These are phyloP conservation scores for Gnaphalium uliginosum DNA, from an alignment of 129 eudicot species.

Conservation along the genomic window DNA sequence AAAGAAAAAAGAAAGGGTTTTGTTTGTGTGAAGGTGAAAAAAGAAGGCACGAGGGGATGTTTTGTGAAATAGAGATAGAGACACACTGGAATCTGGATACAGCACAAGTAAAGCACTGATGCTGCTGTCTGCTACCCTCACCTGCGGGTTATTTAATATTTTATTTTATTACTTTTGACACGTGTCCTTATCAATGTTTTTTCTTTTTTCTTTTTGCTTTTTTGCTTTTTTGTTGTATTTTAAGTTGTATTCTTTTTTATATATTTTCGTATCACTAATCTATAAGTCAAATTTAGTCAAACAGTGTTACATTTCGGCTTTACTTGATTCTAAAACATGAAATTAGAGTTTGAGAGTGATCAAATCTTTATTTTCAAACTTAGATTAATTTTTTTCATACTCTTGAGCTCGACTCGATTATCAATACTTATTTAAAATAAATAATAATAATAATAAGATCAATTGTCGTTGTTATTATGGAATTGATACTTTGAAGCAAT, in stretches of 20 bases:
- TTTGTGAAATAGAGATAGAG: slow-evolving; percentile 30
- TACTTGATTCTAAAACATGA: neutral
- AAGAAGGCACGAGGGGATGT: slow-evolving; percentile 36
- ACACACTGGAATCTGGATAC: slow-evolving; percentile 28
- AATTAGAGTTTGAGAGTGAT: neutral
- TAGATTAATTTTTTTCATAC: neutral
- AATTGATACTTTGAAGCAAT: too few species aligned
- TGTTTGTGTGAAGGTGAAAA: slow-evolving; percentile 1
- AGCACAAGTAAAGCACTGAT: slow-evolving; percentile 41
- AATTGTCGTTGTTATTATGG: too few species aligned
- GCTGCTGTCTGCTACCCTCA: slow-evolving; percentile 29
- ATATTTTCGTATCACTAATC: neutral
- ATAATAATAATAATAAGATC: too few species aligned
- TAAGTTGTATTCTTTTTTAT: too few species aligned
- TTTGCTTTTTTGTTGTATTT: too few species aligned
- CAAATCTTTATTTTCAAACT: too few species aligned
- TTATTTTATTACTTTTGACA: slow-evolving; percentile 14
- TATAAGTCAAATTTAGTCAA: neutral
- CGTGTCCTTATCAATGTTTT: slow-evolving; percentile 35
- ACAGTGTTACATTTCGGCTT: neutral
- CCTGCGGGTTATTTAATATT: slow-evolving; percentile 25
- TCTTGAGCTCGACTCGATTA: neutral
- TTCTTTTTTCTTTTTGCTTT: slow-evolving; percentile 2
- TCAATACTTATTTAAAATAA: too few species aligned
- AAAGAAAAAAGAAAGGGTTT: neutral